Conservation (phyloP, 75 land plant species). For the Gnetum montanum region DNA sequence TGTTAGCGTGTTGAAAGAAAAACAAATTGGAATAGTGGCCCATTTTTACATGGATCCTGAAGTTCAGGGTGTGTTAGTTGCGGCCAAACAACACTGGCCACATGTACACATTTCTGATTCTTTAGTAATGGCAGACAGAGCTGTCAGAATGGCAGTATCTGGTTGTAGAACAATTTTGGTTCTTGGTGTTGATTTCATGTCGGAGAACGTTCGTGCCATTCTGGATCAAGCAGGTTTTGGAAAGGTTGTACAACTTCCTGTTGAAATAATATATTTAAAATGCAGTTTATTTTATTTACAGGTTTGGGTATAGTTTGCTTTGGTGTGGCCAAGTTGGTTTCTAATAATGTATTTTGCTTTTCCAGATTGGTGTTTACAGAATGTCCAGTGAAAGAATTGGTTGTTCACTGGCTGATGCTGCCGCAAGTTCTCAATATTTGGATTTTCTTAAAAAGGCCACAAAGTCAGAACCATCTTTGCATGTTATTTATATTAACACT, state of each 20-base stretch:
- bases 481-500: conserved; percentile 93
- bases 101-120: conserved; percentile 95
- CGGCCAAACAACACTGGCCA: conserved; percentile 91
- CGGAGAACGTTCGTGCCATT: conserved; percentile 98
- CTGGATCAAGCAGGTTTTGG: conserved; percentile 85
- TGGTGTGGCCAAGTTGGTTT: no score
- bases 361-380: conserved; percentile 84
- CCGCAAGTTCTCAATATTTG: conserved; percentile 68
- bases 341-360: no score
- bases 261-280: no score
- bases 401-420: conserved; percentile 96
- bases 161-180: conserved; percentile 82
- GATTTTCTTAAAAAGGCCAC: conserved; percentile 61
- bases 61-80: conserved; percentile 92
- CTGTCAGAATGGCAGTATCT: conserved; percentile 87
- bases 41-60: conserved; percentile 99
- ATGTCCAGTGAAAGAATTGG: conserved; percentile 90
- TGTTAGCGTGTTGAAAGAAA: conserved; percentile 47
- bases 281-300: no score
- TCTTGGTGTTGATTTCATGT: conserved; percentile 97
- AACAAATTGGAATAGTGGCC: conserved; percentile 88
- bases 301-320: no score
- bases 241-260: conserved; percentile 30
- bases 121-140: conserved; percentile 92
- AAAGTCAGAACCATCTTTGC: conserved; percentile 52